Base-by-base conservation (phyloP, 1,284 basidiomycete genomes). In the Ganoderma resinaceum region DNA sequence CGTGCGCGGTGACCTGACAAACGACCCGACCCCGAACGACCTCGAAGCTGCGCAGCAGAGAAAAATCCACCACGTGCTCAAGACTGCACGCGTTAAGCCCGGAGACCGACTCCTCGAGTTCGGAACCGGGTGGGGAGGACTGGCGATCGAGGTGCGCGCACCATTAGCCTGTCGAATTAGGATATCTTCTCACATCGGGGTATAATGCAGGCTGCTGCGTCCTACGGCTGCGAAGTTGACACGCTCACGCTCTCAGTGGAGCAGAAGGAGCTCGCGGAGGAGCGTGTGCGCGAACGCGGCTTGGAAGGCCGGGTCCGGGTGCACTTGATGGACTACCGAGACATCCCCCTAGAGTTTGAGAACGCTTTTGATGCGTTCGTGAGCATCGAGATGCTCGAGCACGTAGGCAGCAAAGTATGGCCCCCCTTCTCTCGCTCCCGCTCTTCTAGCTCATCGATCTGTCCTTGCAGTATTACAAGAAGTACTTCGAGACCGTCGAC, bases 301-400 rank as follows among this genome's bases (percentile, higher is more conserved):
- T 82, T 96, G 49, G 82, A 90, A 67, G 87, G 84, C 62, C 86
- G 86, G 57, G 90, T 97, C 75, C 89, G 89, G 7, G 93, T 97
- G 31, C 95, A 96, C 79, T 84, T 97, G 53, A 85, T 95, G 82
- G 95, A 97, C 79, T 97, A 97, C 79, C 88, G 90, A 57, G 91
- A 94, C 72, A 88, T 95, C 52, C 94, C 94, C 8, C 80, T 87
- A 11, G 86, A 89, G 60, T 95, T 91, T 76, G 89, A 91, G 78
- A 88, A 92, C 71, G 85, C 89, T 2, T 96, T 97, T 71, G 95
- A 97, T 78, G 91, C 95, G 2, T 94, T 97, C 72, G 83, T 97
- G 61, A 95, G 93, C 75, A 91, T 96, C 71, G 95, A 97, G 80
- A 97, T 97, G 95, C 85, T 97, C 60, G 95, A 97, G 87, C 91